Evolutionary conservation across 2,329 filamentous ascomycete species (phyloP), one percentile per base, ranked within the genome.

Genomic region (Lecanoromycetidae sp.): DNA sequence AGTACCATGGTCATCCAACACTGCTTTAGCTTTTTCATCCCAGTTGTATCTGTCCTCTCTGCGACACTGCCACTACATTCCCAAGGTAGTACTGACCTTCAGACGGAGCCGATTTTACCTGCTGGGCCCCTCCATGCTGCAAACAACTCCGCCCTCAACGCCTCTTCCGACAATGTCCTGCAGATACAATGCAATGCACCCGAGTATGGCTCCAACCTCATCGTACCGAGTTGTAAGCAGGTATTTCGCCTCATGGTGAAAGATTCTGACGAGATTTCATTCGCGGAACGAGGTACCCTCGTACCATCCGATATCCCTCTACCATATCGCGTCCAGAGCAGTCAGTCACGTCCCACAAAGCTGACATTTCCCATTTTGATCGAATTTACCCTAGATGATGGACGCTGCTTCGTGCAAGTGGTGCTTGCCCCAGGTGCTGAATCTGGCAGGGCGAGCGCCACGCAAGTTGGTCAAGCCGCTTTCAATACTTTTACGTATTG

Each of bases 351-450:
- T n/a, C 23, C 15, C 4, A 41, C 20, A 6, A 1, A 12, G 9
- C 6, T 20, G 12, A 20, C 5, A 29, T 12, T 9, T 12, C 15
- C 8, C 30, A 13, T 41, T 19, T 10, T 25, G 22, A 25, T 22
- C 15, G 30, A 12, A 41, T 7, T 4, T 23, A 10, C 35, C n/a
- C 13, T 25, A 43, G 40, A 7, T 10, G 32, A 47, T n/a, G 45
- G 45, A 10, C 22, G n/a, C 3, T 47, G 45, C 37, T 42, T 17
- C 38, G 4, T 47, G 3, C 37, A 47, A 33, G 7, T 41, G 13
- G 3, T 42, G 13, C 25, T 47, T 3, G 2, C 4, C 5, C 17
- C 13, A 5, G 38, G 32, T 13, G 30, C 30, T 9, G 23, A 4
- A 15, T 25, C 12, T 1, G 45, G 37, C 3, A 29, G 32, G 1